Base-by-base conservation (phyloP, 495 filamentous ascomycete genomes). In the Daldinia childiae region DNA sequence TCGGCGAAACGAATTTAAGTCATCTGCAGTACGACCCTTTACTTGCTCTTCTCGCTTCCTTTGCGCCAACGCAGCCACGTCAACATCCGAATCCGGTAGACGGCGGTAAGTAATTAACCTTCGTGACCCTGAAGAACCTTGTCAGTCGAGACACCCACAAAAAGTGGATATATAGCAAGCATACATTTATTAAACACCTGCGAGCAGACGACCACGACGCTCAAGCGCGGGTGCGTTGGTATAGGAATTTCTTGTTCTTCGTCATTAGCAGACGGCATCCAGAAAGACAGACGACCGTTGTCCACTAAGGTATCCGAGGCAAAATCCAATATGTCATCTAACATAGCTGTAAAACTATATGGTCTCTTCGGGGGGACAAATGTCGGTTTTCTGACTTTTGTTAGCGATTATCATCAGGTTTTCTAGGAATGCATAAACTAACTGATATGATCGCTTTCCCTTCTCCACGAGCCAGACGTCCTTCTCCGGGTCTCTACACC, bases 191-290 rank as follows among this genome's bases (percentile, higher is more conserved):
- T 92, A 69, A 99, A 99, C 3, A 84, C 77, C 77, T 99, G 95
- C 38, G 91, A 89, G 73, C 92, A 96, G 30, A 94, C 88, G 58
- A 85, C 88, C 32, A 94, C 82, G n/a, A 95, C 77, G 75, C 92
- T 86, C 24, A 99, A 77, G 52, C 88, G 87, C 5, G 90, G 90
- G 77, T 98, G 93, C 58, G 83, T 87, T 1, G 95, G 95, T 15
- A 96, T 86, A 0, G 87, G 82, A 7, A 97, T 86, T 73, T 94
- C 91, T 9, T 87, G 83, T 50, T 87, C 83, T 58, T 87, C 87
- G 58, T 95, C 93, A 76, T 92, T 95, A 0, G 93, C 89, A 1
- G 94, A 97, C 0, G 95, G 95, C 94, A 98, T 98, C 95, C 95
- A 99, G 84, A 99, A 93, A 8, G 89, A 91, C 2, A 99, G 75